phyloP scores from a whole-genome alignment of 2,329 filamentous ascomycete species.

The Hypomyces rosellus region DNA sequence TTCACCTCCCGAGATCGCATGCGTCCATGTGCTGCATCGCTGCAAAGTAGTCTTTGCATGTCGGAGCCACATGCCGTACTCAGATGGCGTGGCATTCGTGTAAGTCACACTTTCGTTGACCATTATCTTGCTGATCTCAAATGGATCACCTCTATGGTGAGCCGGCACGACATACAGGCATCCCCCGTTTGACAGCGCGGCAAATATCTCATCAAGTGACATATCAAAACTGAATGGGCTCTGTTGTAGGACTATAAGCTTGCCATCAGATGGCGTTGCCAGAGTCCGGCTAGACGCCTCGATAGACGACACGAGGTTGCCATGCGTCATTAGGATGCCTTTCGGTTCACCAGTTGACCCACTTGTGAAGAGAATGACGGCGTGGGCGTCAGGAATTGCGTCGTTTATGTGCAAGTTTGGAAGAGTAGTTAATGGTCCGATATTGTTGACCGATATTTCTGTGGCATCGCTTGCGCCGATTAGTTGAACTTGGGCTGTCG shows the following conservation, averaged over 20 bases:
- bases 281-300: no score
- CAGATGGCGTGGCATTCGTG: conserved; percentile 35
- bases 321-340: no score
- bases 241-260: conserved; percentile 32
- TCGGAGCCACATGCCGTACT: conserved; percentile 29
- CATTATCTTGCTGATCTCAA: conserved; percentile 30
- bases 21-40: conserved; percentile 14
- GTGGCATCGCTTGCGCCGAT: no score
- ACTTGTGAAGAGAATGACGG: no score
- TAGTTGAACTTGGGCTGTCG: no score
- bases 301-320: no score
- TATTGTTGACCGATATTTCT: no score
- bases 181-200: conserved; percentile 28
- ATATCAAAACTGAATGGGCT: conserved; percentile 33
- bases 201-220: conserved; percentile 29
- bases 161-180: conserved; percentile 26
- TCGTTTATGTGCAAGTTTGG: no score
- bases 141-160: conserved; percentile 21
- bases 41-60: conserved; percentile 12
- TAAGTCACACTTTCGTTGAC: conserved; percentile 27
- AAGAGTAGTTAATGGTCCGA: no score
- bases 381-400: no score
- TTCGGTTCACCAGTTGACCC: no score
- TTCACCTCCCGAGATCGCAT: conserved; percentile 24
- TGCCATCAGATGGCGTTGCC: no score